Evolutionary conservation across 2,329 filamentous ascomycete species (phyloP).

Genomic region (Clonostachys chloroleuca): DNA sequence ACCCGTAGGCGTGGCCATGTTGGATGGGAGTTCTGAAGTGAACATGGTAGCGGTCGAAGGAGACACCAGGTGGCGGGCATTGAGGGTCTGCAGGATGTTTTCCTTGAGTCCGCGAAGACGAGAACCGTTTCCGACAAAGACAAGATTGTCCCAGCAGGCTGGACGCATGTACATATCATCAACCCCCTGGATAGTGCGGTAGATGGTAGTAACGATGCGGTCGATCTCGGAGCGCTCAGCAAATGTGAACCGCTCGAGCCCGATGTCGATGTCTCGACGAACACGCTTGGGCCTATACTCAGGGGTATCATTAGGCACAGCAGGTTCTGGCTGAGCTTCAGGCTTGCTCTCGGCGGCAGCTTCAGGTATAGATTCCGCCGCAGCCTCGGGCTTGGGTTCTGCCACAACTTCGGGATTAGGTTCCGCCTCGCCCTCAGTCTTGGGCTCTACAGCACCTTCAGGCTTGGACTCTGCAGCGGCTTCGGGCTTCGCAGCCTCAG

Average conservation of each 20-base stretch:
- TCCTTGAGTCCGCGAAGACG: conserved; percentile 77
- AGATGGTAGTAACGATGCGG: conserved; percentile 77
- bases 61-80: conserved; percentile 81
- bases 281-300: conserved; percentile 50
- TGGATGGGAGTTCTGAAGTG: conserved; percentile 92
- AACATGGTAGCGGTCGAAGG: conserved; percentile 94
- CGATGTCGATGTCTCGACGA: conserved; percentile 69
- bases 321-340: conserved; percentile 4
- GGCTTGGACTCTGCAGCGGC: conserved; percentile 11
- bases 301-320: conserved; percentile 18
- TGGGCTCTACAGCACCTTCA: conserved; percentile 5
- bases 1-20: conserved; percentile 83
- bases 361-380: background rate
- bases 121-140: conserved; percentile 86
- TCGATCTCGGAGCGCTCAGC: conserved; percentile 71
- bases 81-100: conserved; percentile 75
- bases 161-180: conserved; percentile 81
- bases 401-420: background rate
- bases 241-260: conserved; percentile 69
- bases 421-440: conserved; percentile 8
- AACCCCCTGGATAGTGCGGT: conserved; percentile 77
- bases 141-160: conserved; percentile 85
- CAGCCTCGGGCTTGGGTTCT: background rate
- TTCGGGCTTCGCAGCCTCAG: conserved; percentile 6
- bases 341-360: conserved; percentile 14